Evolutionary conservation across 495 filamentous ascomycete species (phyloP).

Genomic region (Bombardia bombarda): DNA sequence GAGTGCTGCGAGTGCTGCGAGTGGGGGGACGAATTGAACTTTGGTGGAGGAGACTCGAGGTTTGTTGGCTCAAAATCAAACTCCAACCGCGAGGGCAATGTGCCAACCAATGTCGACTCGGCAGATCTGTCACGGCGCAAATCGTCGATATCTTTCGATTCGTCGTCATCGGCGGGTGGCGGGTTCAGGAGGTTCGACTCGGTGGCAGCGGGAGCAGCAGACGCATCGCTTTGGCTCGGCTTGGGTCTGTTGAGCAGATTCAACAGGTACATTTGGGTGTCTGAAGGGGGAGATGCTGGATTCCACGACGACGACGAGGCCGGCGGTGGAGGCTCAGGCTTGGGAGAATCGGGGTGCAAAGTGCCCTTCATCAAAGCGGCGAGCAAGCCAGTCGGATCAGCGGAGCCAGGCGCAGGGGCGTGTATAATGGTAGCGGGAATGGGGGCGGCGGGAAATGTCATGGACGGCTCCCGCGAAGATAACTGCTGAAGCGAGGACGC

Average conservation of each 20-base stretch:
- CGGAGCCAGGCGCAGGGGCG: conserved; percentile 36
- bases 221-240: conserved; percentile 39
- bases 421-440: conserved; percentile 31
- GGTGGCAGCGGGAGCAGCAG: conserved; percentile 33
- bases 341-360: conserved; percentile 29
- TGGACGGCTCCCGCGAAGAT: conserved; percentile 11
- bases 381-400: conserved; percentile 42
- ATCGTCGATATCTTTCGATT: conserved; percentile 11
- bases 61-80: conserved; percentile 29
- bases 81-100: conserved; percentile 22
- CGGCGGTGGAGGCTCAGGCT: conserved; percentile 30
- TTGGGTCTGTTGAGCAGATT: conserved; percentile 47
- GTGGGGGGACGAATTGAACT: conserved; percentile 30
- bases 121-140: conserved; percentile 12
- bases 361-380: conserved; percentile 46
- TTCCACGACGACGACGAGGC: conserved; percentile 28
- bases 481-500: conserved; percentile 6
- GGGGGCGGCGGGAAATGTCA: conserved; percentile 10
- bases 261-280: conserved; percentile 46
- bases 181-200: conserved; percentile 32
- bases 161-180: conserved; percentile 28
- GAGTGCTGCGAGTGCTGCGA: conserved; percentile 36
- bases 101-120: conserved; percentile 19
- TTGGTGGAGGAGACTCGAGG: conserved; percentile 25
- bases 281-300: conserved; percentile 30